Evolutionary conservation across 2,329 filamentous ascomycete species (phyloP), one percentile per base, ranked within the genome.

Genomic region (Calonectria montana): DNA sequence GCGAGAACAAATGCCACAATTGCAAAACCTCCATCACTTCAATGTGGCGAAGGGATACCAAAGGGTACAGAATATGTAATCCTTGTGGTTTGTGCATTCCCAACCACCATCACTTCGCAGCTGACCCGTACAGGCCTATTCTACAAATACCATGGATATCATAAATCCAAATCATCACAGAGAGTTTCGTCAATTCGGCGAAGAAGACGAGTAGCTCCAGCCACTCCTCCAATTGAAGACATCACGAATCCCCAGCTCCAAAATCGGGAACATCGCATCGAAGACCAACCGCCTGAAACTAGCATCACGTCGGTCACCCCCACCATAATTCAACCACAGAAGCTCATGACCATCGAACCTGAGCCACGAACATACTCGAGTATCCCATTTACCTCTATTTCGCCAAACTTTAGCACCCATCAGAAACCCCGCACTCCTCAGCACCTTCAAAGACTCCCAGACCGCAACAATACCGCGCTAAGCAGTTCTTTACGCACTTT

Each of bases 11-110:
- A 39, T 62, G 57, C 57, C 57, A 62, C 31, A 62, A 62, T 25
- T 62, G 57, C 57, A 62, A 62, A 29, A 62, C 57, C 4, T 41
- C 57, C 57, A 43, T 62, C 23, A 62, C 57, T 1, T 43, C 57
- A 21, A 62, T 62, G 57, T 62, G 57, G 57, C 21, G 57, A 23
- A 35, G 57, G 18, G 57, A 62, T 37, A 43, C n/a, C 8, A 62
- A 43, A 25, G 57, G 57, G 29, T 43, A 62, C 18, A 62, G 57
- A 23, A 62, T 62, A 62, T 62, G 57, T 23, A 62, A 62, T 43
- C 37, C 57, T 16, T 62, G 57, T 27, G 57, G 57, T 62, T 62
- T 31, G 57, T 62, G 35, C 21, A 18, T 37, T 31, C 15, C 23
- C 16, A 15, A 35, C 27, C 37, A 15, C 8, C 53, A 29, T 39